Evolutionary conservation across 139 green algal genomes (phyloP), one percentile per base, ranked within the genome.

Genomic region (Pseudopediastrum boryanum): DNA sequence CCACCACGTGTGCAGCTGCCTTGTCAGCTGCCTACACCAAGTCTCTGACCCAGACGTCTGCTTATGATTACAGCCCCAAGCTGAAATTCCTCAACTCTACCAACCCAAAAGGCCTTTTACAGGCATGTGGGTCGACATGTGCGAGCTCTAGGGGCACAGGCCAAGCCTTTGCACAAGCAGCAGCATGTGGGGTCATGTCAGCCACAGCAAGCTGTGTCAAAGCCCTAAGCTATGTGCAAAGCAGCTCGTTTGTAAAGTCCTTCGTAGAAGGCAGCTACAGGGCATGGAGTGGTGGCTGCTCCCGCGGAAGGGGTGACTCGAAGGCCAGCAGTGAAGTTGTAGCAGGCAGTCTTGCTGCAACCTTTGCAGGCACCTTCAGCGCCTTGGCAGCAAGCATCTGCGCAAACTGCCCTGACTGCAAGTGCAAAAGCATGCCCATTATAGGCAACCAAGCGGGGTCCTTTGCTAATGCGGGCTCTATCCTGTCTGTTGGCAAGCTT

Each of bases 141-240:
- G 54, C 64, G 38, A 82, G 69, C 35, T 50, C 76, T 10, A 64
- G 76, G 51, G 64, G 59, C n/a, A 19, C 76, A 52, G 76, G 65
- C 39, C 39, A 82, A 41, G 76, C 76, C 0, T 75, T 82, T 67
- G 76, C 76, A 35, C 76, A 82, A 51, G 76, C 62, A 31, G 76
- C 65, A 3, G 65, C 76, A 25, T 82, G 76, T 52, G 76, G 76
- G 10, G 56, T 75, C 25, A 51, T 38, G 2, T 19, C 29, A 8
- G 76, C 64, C 0, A 82, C 76, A 8, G 76, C 68, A 64, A 66
- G 63, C 64, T 82, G 76, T 65, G 63, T 72, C 1, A 65, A 64
- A 19, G 76, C 64, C 31, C 68, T 52, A 2, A 52, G 50, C 10
- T 41, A 76, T 25, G 67, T 82, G 8, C 41, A 75, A 41, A 76